phyloP scores from a whole-genome alignment of 1,284 basidiomycete genomes.

The Cryptococcus neoformans region DNA sequence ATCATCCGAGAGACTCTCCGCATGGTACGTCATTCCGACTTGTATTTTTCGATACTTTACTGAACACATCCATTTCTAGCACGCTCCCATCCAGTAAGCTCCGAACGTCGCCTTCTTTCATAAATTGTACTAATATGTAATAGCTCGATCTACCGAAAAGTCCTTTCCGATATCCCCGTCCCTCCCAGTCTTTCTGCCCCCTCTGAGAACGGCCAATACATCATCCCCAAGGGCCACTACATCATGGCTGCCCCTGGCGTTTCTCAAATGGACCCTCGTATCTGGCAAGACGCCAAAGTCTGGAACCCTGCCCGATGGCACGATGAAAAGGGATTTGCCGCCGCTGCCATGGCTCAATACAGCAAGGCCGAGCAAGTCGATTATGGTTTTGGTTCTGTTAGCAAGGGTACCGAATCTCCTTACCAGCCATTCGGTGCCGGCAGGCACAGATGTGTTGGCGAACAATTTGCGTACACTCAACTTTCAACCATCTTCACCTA shows the following conservation, averaged over 20 bases:
- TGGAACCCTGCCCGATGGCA: constrained; percentile 88
- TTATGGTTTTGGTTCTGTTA: constrained; percentile 91
- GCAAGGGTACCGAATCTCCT: constrained; percentile 84
- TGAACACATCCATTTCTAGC: constrained; percentile 38
- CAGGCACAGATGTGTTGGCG: constrained; percentile 61
- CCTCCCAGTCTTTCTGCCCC: constrained; percentile 77
- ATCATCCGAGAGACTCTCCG: constrained; percentile 92
- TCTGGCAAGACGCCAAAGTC: constrained; percentile 70
- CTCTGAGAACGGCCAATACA: constrained; percentile 64
- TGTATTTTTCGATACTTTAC: neutral
- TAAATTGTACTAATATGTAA: neutral
- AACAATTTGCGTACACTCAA: constrained; percentile 91
- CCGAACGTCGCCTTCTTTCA: neutral
- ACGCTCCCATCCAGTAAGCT: constrained; percentile 89
- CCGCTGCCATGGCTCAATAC: constrained; percentile 70
- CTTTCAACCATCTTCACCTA: constrained; percentile 79
- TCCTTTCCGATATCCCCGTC: constrained; percentile 77
- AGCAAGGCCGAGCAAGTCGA: constrained; percentile 81
- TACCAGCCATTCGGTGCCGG: constrained; percentile 98
- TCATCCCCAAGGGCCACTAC: constrained; percentile 88
- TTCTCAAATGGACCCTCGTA: constrained; percentile 77
- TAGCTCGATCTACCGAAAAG: constrained; percentile 66
- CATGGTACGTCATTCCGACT: constrained; percentile 45
- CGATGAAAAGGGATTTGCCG: constrained; percentile 71
- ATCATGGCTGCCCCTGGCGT: constrained; percentile 89